These are phyloP conservation scores for Chaetoscypha palmicola DNA, from an alignment of 2,329 filamentous ascomycete genomes.

Conservation along the genomic window DNA sequence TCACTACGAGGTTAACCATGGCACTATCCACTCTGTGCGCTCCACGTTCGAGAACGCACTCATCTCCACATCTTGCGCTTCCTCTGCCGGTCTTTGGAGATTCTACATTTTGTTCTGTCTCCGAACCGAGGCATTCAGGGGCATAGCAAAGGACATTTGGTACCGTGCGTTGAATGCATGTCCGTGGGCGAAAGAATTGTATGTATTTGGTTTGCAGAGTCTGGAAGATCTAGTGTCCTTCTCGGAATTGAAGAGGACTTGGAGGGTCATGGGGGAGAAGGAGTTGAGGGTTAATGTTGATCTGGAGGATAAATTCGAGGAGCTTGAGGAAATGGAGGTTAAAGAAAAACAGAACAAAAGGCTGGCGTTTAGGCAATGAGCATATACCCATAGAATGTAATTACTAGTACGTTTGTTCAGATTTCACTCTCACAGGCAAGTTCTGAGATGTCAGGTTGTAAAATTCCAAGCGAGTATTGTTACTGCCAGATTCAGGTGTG, in stretches of 20 bases:
- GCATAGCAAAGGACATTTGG: slow-evolving; percentile 42
- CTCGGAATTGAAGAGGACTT: slow-evolving; percentile 45
- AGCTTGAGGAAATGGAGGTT: slow-evolving; percentile 14
- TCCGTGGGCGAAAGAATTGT: slow-evolving; percentile 57
- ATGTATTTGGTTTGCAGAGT: slow-evolving; percentile 49
- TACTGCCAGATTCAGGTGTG: no score
- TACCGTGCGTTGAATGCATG: slow-evolving; percentile 48
- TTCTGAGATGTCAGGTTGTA: no score
- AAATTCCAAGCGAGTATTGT: no score
- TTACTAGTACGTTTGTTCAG: no score
- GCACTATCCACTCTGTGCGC: slow-evolving; percentile 45
- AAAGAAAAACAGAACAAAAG: not conserved
- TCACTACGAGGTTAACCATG: slow-evolving; percentile 44
- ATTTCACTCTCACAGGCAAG: no score
- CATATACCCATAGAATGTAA: no score
- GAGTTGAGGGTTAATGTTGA: slow-evolving; percentile 52
- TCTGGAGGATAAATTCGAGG: slow-evolving; percentile 37
- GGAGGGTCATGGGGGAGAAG: slow-evolving; percentile 52
- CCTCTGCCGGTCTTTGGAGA: slow-evolving; percentile 42
- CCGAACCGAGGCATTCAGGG: slow-evolving; percentile 31
- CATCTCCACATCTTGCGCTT: slow-evolving; percentile 29
- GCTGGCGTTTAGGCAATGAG: slow-evolving; percentile 4
- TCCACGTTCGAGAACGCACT: slow-evolving; percentile 49
- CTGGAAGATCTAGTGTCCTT: slow-evolving; percentile 24
- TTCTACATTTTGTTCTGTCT: slow-evolving; percentile 45